Base-by-base conservation (phyloP, 1,284 basidiomycete genomes). In the Cryptococcus sp. region DNA sequence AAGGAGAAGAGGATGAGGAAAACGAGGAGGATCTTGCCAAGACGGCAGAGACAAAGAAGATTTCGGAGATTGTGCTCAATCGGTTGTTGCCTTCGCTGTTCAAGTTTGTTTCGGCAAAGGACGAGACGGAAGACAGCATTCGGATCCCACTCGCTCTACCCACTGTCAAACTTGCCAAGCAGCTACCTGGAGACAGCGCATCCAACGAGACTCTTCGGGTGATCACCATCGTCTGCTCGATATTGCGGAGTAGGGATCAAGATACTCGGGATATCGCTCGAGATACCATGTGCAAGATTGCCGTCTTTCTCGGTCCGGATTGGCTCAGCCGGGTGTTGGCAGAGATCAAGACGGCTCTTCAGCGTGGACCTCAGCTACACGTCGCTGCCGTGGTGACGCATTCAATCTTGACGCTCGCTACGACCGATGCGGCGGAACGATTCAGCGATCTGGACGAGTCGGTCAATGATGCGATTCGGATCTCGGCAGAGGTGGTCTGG, bases 331-430 rank as follows among this genome's bases (percentile, higher is more conserved):
- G 82, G 21, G 77, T 90, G 23, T 73, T 97, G 42, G 82, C 81
- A 24, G 93, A 97, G 69, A 77, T 97, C 43, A 81, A 87, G 18
- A 82, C 78, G 1, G 87, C 91, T 0, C 80, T 99, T 16, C 69
- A 83, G 45, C 87, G 93, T 10, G 95, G 95, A 4, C 92, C 95
- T 0, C 95, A 98, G 57, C 81, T 95, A 0, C 93, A 98, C 62
- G 83, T 97, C 12, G 78, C 97, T 25, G 91, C 93, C 0, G 89
- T 86, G 54, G 84, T 86, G 0, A 79, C 82, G 0, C 94, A 98
- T 67, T 80, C 86, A 0, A 75, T 99, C 26, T 76, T 98, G 18
- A 81, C 85, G 7, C 82, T 90, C 51, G 80, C 89, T 43, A 92
- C 89, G 1, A 60, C 70, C 1, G 63, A 72, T 28, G 68, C 65